A percentile compares a stretch with the other conserved stretches of the same genome.
Evolutionary conservation across 176 grass and related monocot genomes (phyloP).

Genomic region (Oryza glumipatula): DNA sequence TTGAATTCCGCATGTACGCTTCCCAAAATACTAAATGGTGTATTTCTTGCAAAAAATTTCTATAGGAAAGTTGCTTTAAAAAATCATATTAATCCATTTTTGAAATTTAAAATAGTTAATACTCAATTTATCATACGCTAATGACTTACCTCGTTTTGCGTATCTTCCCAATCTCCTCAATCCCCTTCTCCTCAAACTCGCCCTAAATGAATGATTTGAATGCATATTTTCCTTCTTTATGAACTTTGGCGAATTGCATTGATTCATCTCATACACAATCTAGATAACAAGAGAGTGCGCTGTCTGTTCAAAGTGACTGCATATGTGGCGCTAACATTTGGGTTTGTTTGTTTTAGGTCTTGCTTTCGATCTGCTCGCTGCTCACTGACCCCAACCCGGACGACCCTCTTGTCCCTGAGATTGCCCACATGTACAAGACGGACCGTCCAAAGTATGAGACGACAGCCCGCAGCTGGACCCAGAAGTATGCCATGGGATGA

Average conservation of each 20-base stretch:
- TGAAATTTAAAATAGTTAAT: too few species aligned
- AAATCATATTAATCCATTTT: too few species aligned
- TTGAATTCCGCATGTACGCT: too few species aligned
- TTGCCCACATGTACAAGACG: constrained; percentile 77
- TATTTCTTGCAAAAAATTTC: too few species aligned
- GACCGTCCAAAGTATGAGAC: constrained; percentile 59
- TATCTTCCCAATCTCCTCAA: too few species aligned
- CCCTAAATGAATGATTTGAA: neutral
- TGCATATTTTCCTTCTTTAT: neutral
- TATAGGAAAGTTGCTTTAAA: too few species aligned
- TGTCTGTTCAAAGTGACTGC: neutral
- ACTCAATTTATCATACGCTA: too few species aligned
- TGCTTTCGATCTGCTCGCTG: constrained; percentile 75
- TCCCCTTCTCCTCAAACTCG: too few species aligned
- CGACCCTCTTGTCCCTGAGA: constrained; percentile 74
- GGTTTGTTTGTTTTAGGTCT: constrained; percentile 39
- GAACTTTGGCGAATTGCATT: neutral
- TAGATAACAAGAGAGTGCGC: too few species aligned
- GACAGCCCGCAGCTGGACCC: constrained; percentile 73
- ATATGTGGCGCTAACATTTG: constrained; percentile 3
- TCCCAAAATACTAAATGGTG: too few species aligned
- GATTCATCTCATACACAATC: neutral
- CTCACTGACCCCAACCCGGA: constrained; percentile 76
- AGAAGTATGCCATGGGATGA: constrained; percentile 75
- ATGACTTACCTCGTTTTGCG: too few species aligned